These are phyloP conservation scores for Entomortierella lignicola DNA, from an alignment of 192 early-diverging fungal species.

Conservation along the genomic window DNA sequence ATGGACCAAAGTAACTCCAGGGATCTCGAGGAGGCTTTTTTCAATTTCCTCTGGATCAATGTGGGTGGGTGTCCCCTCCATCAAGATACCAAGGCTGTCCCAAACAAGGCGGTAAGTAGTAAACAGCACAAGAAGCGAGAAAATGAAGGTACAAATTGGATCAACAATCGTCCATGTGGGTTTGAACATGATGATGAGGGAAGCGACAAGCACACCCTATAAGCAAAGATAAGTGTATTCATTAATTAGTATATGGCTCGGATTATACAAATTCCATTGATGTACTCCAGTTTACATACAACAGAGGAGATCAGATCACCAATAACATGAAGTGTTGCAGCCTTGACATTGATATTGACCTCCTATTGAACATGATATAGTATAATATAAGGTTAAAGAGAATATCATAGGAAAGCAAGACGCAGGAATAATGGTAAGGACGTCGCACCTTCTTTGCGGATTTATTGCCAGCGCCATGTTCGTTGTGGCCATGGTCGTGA, in stretches of 20 bases:
- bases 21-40: conserved; percentile 51
- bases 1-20: conserved; percentile 62
- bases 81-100: conserved; percentile 76
- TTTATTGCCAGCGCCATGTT: conserved; percentile 10
- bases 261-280: not conserved
- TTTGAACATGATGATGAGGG: conserved; percentile 73
- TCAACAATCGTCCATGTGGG: conserved; percentile 76
- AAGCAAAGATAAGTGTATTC: no score
- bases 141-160: conserved; percentile 87
- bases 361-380: conserved; percentile 38
- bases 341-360: conserved; percentile 74
- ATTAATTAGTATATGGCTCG: no score
- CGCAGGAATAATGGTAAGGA: not conserved
- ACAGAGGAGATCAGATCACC: conserved; percentile 84
- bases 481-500: conserved; percentile 17
- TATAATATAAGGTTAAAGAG: not conserved
- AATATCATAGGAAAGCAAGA: not conserved
- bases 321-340: conserved; percentile 83
- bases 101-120: conserved; percentile 78
- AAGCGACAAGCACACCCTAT: conserved; percentile 80
- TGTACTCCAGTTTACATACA: conserved; percentile 14
- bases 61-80: conserved; percentile 75
- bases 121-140: conserved; percentile 81
- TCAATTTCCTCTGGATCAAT: conserved; percentile 63
- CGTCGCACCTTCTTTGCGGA: conserved; percentile 33